Base-by-base conservation (phyloP, 768 basidiomycete species). In the Coprinopsis sp. region DNA sequence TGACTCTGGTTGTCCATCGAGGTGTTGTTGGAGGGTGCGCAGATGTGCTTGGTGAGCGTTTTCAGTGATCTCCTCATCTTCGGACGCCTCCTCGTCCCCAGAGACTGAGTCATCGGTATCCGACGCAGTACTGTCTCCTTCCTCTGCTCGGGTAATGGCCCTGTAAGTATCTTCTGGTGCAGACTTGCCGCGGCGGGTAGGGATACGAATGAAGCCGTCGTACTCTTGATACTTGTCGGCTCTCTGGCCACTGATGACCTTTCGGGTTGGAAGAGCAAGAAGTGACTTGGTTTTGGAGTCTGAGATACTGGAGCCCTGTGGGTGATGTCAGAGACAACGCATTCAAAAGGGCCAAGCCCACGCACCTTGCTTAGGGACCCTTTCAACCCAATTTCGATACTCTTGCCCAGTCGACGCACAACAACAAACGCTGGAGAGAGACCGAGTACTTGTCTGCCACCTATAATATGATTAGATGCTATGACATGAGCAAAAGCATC, bases 171-270 rank as follows among this genome's bases (percentile, higher is more conserved):
- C 68, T 44, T 73, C 64, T 10, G 50, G 53, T 29, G 54, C 37
- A 33, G 54, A 42, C 25, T 43, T 50, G 44, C 62, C 47, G n/a
- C 60, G 59, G 13, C 65, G 64, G 13, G 80, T 72, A 14, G 78
- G 68, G 7, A 89, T 65, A 31, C 70, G 77, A 23, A 89, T 65
- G 56, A 85, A 81, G 7, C 84, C 85, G 50, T 86, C 76, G n/a
- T 72, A 58, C 61, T 87, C 86, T 47, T 77, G 66, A 56, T 82
- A 78, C 55, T 72, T 79, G 54, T 68, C 64, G 18, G 39, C 57
- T 46, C 67, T 34, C 58, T 71, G 58, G 21, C 62, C 49, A 21
- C 59, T 55, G 16, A 71, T 46, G n/a, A 85, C 58, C 44, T 71
- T 72, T 43, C 76, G 73, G 3, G 69, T 72, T 3, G 81, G 77